Percentiles rank a stretch among this genome's conserved stretches.
phyloP scores from a whole-genome alignment of 164 flowering plant genomes.

The Berberis thunbergii region DNA sequence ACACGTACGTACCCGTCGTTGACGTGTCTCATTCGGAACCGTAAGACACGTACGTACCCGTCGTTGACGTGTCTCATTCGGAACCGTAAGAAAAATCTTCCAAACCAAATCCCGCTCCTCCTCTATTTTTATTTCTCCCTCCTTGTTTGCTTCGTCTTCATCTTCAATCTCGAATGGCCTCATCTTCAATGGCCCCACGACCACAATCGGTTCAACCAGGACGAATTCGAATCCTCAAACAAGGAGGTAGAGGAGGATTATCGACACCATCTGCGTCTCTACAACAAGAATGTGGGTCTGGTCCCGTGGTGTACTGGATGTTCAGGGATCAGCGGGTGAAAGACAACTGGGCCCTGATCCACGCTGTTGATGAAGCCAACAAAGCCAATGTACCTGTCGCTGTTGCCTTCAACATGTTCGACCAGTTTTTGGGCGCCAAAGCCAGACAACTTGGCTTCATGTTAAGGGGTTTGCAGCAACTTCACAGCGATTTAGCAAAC shows the following conservation, averaged over 20 bases:
- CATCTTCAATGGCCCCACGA: too few species aligned
- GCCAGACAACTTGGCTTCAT: slow-evolving; percentile 87
- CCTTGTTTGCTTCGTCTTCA: too few species aligned
- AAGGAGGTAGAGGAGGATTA: slow-evolving; percentile 21
- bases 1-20: too few species aligned
- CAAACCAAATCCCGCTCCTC: too few species aligned
- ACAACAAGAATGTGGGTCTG: slow-evolving; percentile 5
- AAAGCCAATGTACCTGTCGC: slow-evolving; percentile 58
- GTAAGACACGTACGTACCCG: too few species aligned
- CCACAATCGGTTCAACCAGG: not conserved
- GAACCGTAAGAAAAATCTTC: too few species aligned
- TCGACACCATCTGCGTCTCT: not conserved
- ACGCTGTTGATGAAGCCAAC: slow-evolving; percentile 77
- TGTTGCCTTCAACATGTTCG: slow-evolving; percentile 74
- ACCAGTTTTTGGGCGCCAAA: slow-evolving; percentile 70
- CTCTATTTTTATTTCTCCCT: too few species aligned
- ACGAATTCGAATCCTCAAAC: slow-evolving; percentile 39
- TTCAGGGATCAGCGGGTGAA: slow-evolving; percentile 83
- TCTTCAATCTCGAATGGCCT: too few species aligned
- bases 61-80: too few species aligned
- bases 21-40: too few species aligned
- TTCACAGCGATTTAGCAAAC: slow-evolving; percentile 31
- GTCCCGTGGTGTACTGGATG: slow-evolving; percentile 98
- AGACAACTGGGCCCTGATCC: slow-evolving; percentile 92
- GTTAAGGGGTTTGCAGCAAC: slow-evolving; percentile 63